phyloP scores from a whole-genome alignment of 495 filamentous ascomycete genomes.

The Pyrenopolyporus hunteri region DNA sequence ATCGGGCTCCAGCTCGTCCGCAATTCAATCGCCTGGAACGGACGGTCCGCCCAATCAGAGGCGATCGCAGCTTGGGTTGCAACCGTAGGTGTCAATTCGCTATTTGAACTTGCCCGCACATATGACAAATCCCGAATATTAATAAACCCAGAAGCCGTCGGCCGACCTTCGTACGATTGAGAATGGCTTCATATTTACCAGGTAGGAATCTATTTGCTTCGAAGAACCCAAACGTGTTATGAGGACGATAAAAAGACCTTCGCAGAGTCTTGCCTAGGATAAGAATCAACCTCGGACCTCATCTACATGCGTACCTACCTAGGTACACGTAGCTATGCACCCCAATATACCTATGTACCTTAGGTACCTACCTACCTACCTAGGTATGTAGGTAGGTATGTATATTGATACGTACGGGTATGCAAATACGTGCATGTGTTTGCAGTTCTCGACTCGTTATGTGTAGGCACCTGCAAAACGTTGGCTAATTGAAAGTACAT shows the following conservation, averaged over 20 bases:
- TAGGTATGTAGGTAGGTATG: too few relatives aligned
- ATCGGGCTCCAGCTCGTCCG: conserved; percentile 19
- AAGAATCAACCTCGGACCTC: background rate
- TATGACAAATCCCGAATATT: conserved; percentile 37
- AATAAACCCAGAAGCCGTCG: conserved; percentile 25
- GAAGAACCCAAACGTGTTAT: background rate
- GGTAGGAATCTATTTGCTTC: conserved; percentile 16
- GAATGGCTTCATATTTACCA: conserved; percentile 30
- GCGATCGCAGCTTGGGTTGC: conserved; percentile 17
- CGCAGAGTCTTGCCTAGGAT: conserved; percentile 32
- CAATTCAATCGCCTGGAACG: conserved; percentile 9
- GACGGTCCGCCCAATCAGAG: conserved; percentile 15
- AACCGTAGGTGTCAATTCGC: conserved; percentile 34
- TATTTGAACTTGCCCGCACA: conserved; percentile 30
- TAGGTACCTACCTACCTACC: too few relatives aligned
- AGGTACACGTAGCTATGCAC: background rate
- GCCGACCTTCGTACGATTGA: conserved; percentile 30
- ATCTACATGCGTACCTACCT: too few relatives aligned
- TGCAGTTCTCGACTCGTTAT: too few relatives aligned
- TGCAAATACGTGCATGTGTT: too few relatives aligned
- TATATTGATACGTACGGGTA: too few relatives aligned
- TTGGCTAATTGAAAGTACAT: background rate
- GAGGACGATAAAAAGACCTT: conserved; percentile 16
- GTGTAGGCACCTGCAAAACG: too few relatives aligned
- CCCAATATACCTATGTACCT: too few relatives aligned